Percentiles rank a stretch among this genome's conserved stretches.
Evolutionary conservation across 257 asterid species (phyloP).

Genomic region (Solanum gandarillasii): DNA sequence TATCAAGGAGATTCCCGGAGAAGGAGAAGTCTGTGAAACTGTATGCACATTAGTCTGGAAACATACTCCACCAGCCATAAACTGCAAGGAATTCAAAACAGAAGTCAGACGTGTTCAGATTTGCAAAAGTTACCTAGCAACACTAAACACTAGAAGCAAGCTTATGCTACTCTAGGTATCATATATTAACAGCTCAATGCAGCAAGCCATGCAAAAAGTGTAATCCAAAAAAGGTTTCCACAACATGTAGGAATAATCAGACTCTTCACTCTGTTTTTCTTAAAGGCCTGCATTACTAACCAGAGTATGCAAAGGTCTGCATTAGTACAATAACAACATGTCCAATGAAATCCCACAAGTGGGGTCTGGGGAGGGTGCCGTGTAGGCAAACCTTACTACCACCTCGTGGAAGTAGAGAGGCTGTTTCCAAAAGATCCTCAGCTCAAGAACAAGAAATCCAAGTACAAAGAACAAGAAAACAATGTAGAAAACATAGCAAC

Average conservation of each 20-base stretch:
- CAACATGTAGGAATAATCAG: neutral
- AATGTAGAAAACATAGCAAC: no score
- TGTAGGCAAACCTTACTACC: neutral
- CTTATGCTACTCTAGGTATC: neutral
- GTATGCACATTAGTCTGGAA: constrained; percentile 12
- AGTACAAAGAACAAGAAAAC: no score
- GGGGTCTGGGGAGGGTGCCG: neutral
- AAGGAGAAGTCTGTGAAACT: constrained; percentile 24
- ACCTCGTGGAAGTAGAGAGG: neutral
- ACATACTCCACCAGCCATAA: constrained; percentile 19
- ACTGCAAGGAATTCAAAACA: neutral
- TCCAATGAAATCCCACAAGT: neutral
- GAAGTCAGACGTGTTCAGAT: neutral
- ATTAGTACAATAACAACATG: neutral
- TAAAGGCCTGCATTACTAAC: neutral
- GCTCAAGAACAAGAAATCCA: neutral
- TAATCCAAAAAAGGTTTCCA: neutral
- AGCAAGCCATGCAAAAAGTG: neutral
- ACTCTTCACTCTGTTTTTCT: neutral
- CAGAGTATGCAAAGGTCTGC: neutral
- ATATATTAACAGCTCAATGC: neutral
- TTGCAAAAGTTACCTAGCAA: neutral
- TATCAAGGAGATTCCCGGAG: constrained; percentile 27
- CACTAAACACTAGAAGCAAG: neutral
- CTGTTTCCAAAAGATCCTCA: neutral